A percentile compares a stretch with the other conserved stretches of the same genome.
Evolutionary conservation across 2,329 filamentous ascomycete genomes (phyloP).

Genomic region (Dothideomycetes sp.): DNA sequence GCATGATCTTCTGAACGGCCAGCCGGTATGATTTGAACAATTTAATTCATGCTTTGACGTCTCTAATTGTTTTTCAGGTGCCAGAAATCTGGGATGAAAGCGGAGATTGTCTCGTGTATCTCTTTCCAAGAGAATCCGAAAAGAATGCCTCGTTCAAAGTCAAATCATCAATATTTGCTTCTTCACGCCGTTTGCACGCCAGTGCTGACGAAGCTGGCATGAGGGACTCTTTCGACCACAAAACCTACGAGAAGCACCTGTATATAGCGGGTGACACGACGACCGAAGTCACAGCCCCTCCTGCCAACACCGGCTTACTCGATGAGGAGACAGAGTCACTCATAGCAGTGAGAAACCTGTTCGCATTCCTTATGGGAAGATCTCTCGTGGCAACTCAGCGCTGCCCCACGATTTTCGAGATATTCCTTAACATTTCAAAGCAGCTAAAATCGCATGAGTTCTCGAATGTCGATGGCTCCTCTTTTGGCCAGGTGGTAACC

Average conservation of each 20-base stretch:
- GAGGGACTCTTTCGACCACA: constrained; percentile 31
- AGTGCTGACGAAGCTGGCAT: constrained; percentile 16
- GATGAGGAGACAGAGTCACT: too few species aligned
- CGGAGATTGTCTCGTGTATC: constrained; percentile 52
- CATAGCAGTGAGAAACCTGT: constrained; percentile 50
- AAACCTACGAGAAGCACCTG: constrained; percentile 42
- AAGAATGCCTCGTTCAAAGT: constrained; percentile 51
- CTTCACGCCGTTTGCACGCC: constrained; percentile 38
- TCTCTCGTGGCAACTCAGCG: constrained; percentile 48
- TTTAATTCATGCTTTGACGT: too few species aligned
- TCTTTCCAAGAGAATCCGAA: constrained; percentile 46
- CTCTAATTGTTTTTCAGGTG: too few species aligned
- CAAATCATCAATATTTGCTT: constrained; percentile 46
- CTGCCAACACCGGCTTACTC: not conserved
- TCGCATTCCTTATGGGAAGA: constrained; percentile 52
- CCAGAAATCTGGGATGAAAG: constrained; percentile 51
- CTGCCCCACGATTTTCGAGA: constrained; percentile 44
- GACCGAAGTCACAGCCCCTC: too few species aligned
- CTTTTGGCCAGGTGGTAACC: constrained; percentile 50
- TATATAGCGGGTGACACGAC: too few species aligned
- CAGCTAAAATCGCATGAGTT: constrained; percentile 49
- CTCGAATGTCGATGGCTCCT: constrained; percentile 50
- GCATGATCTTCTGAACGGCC: constrained; percentile 36
- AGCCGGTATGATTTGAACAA: constrained; percentile 32
- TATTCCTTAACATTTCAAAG: constrained; percentile 50